Conservation (phyloP, 805 yeast species). For the Saccharomyces mikatae region DNA sequence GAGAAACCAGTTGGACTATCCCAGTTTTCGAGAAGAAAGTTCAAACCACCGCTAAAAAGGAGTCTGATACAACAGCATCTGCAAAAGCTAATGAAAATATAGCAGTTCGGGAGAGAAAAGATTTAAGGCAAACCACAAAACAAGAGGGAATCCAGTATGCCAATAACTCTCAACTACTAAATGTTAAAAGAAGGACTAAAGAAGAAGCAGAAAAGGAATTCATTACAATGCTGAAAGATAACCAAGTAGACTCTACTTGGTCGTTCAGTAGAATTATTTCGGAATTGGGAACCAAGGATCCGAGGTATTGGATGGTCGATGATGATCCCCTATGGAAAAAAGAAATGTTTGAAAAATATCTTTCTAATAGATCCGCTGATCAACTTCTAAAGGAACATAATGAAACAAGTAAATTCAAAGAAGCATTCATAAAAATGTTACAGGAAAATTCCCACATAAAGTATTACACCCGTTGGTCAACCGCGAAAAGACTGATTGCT, state of each 20-base stretch:
- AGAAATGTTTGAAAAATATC: conserved; percentile 55
- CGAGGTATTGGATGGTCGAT: conserved; percentile 58
- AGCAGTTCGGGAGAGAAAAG: not conserved
- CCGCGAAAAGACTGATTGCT: conserved; percentile 42
- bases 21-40: conserved; percentile 35
- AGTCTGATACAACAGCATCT: not conserved
- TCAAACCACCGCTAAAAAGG: not conserved
- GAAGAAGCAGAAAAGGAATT: conserved; percentile 41
- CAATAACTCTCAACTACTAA: conserved; percentile 24
- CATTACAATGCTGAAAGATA: conserved; percentile 42
- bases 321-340: conserved; percentile 53
- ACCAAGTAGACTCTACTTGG: conserved; percentile 65
- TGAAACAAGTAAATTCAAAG: conserved; percentile 47
- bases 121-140: not conserved
- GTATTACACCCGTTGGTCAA: conserved; percentile 57
- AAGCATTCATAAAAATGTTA: conserved; percentile 44
- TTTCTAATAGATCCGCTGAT: conserved; percentile 41
- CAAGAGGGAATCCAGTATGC: conserved; percentile 14
- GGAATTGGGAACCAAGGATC: conserved; percentile 45
- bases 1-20: conserved; percentile 73
- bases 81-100: conserved; percentile 4
- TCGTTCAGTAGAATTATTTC: conserved; percentile 58
- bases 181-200: conserved; percentile 17
- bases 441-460: conserved; percentile 37
- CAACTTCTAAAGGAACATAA: conserved; percentile 47